A percentile compares a stretch with the other conserved stretches of the same genome.
Conservation (phyloP, 306 rosid genomes). For the Geum urbanum region DNA sequence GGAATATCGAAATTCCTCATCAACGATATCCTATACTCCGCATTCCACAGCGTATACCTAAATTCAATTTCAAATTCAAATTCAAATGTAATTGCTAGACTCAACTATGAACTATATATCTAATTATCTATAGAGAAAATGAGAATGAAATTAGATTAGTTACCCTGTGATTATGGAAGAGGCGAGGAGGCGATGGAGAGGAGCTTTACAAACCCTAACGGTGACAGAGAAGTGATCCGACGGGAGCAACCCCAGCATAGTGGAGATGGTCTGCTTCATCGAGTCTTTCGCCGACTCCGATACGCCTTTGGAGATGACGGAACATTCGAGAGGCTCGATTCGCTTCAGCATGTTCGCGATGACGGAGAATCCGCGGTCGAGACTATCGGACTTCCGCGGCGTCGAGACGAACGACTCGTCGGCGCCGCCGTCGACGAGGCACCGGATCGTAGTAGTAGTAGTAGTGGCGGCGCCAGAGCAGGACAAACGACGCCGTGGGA, state of each 20-base stretch:
- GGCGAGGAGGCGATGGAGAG: conserved; percentile 70
- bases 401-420: conserved; percentile 80
- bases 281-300: conserved; percentile 76
- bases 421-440: conserved; percentile 63
- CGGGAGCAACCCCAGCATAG: conserved; percentile 87
- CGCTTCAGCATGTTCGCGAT: conserved; percentile 82
- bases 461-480: neutral
- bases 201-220: conserved; percentile 48
- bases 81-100: no score
- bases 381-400: conserved; percentile 47
- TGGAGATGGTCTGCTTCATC: conserved; percentile 94
- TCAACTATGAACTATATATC: no score
- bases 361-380: conserved; percentile 76
- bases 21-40: conserved; percentile 81
- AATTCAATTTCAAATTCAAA: neutral
- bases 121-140: neutral
- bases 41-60: conserved; percentile 96
- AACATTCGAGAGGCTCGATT: conserved; percentile 74
- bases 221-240: conserved; percentile 86
- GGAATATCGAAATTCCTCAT: conserved; percentile 75
- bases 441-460: conserved; percentile 24
- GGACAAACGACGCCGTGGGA: conserved; percentile 21
- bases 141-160: neutral
- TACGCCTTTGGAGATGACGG: conserved; percentile 81
- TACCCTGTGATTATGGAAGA: conserved; percentile 97